Evolutionary conservation across 1,284 basidiomycete species (phyloP).

Genomic region (Ustilago vetiveriae): DNA sequence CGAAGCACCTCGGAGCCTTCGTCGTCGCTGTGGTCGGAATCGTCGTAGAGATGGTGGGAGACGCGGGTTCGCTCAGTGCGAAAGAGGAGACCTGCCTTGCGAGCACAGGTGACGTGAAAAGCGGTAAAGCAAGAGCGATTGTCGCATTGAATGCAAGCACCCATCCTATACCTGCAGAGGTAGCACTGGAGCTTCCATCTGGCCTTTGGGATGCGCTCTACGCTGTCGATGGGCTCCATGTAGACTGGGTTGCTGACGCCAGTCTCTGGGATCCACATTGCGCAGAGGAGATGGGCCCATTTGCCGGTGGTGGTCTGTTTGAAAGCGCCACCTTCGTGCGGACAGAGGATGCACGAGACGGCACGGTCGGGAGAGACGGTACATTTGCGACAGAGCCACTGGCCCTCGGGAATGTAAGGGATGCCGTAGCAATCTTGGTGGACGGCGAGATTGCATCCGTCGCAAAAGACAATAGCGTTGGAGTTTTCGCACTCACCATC

Average conservation of each 20-base stretch:
- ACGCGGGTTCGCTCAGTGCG: constrained; percentile 50
- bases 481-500: constrained; percentile 98
- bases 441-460: constrained; percentile 97
- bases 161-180: constrained; percentile 81
- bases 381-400: constrained; percentile 98
- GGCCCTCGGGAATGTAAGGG: constrained; percentile 98
- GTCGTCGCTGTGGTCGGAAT: constrained; percentile 43
- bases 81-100: constrained; percentile 68
- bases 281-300: constrained; percentile 96
- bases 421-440: constrained; percentile 99
- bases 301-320: constrained; percentile 93
- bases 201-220: constrained; percentile 86
- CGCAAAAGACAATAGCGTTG: constrained; percentile 99
- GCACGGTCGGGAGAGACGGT: constrained; percentile 96
- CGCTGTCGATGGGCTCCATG: constrained; percentile 96
- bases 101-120: constrained; percentile 94
- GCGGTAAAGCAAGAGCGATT: constrained; percentile 90
- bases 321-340: constrained; percentile 96
- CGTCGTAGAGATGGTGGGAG: constrained; percentile 46
- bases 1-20: constrained; percentile 43
- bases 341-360: constrained; percentile 91
- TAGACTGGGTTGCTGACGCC: constrained; percentile 93
- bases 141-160: constrained; percentile 96
- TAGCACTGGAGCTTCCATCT: constrained; percentile 91
- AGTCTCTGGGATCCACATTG: constrained; percentile 97